Evolutionary conservation across 78 protist genomes (phyloP), one percentile per base, ranked within the genome.

Genomic region (Cavenderia fasciculata): DNA sequence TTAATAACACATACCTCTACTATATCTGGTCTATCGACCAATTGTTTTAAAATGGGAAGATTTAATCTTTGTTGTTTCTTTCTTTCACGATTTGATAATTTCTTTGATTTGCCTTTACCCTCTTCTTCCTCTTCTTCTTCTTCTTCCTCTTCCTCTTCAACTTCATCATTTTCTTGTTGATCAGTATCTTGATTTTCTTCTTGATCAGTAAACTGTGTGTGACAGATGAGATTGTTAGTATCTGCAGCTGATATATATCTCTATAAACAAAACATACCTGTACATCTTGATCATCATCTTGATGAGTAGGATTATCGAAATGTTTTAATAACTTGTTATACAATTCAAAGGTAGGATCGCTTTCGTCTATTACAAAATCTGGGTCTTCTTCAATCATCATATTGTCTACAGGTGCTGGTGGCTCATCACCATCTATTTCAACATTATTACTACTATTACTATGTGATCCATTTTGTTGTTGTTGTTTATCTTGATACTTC

Each of bases 11-110:
- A 25, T 43, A 62, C 63, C 59, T 95, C 97, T n/a, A 96, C 95
- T 0, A 91, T 86, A 14, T 94, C 95, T 0, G 98, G 98, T 73
- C 94, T 76, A 40, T 57, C 79, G 27, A 97, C 99, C 2, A 92
- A 63, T 74, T 84, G 97, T 85, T 98, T 98, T 29, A 98, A 88
- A 59, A 96, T 92, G 6, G 99, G 98, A 46, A 98, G 88, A 21
- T 85, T 52, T 57, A 95, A 29, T 14, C 92, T 93, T 38, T 87
- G 29, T 62, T 65, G 63, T 73, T 59, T 74, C 57, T 92, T 93
- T 74, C 52, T 61, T 73, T 94, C 77, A 34, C 73, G 70, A 86
- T 87, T 95, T 2, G 96, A 86, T 54, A 95, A 1, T 47, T 82
- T 85, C 36, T 41, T n/a, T 46, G 73, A 68, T 12, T 94, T 74